Percentiles rank a stretch among this genome's conserved stretches.
These are phyloP conservation scores for Pythium coloratum DNA, from an alignment of 352 stramenopile genomes.

Conservation along the genomic window DNA sequence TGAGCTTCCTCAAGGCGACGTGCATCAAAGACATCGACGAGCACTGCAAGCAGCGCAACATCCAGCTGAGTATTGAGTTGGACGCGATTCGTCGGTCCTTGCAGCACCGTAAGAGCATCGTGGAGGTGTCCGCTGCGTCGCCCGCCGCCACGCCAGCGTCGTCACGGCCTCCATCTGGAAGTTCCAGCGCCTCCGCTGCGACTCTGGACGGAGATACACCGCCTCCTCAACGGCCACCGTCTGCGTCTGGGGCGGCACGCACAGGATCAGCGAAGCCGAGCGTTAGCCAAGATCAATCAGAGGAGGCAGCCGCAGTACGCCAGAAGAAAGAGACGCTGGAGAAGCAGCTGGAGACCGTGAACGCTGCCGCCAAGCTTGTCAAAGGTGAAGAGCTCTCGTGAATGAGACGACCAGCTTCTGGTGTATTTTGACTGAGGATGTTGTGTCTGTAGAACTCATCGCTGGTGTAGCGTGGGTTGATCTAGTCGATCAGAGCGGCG, in stretches of 20 bases:
- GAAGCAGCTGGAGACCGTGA: constrained; percentile 54
- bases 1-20: constrained; percentile 67
- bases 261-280: not conserved
- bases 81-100: constrained; percentile 51
- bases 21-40: constrained; percentile 71
- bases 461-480: constrained; percentile 45
- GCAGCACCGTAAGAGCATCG: constrained; percentile 18
- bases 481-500: constrained; percentile 46
- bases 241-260: not conserved
- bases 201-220: not conserved
- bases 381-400: constrained; percentile 38
- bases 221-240: not conserved
- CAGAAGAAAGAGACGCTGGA: constrained; percentile 44
- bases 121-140: not conserved
- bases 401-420: too few species aligned
- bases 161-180: constrained; percentile 17
- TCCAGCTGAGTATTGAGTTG: constrained; percentile 75
- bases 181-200: not conserved
- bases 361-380: constrained; percentile 39
- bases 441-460: constrained; percentile 41
- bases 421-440: not conserved
- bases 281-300: constrained; percentile 13
- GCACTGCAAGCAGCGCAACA: constrained; percentile 70
- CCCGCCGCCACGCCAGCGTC: constrained; percentile 1
- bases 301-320: constrained; percentile 28